Percentiles rank a stretch among this genome's conserved stretches.
phyloP scores from a whole-genome alignment of 2,329 filamentous ascomycete species.

The Pyricularia sp. region DNA sequence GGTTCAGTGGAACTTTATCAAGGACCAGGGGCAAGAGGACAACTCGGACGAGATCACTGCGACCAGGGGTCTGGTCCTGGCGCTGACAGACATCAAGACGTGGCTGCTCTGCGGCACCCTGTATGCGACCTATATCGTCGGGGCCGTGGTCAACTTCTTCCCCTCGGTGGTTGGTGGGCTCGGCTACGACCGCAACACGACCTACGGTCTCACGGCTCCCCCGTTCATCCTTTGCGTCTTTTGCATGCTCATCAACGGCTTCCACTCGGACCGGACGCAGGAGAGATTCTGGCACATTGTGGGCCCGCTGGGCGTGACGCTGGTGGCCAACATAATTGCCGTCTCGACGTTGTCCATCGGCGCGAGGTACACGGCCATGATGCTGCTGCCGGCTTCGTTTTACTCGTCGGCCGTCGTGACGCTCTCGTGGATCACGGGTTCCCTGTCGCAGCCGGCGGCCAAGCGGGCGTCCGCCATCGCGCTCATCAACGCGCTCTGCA shows the following conservation, averaged over 20 bases:
- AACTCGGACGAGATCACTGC: constrained; percentile 17
- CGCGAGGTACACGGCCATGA: constrained; percentile 21
- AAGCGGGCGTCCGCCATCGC: constrained; percentile 19
- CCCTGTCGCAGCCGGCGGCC: constrained; percentile 14
- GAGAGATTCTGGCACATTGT: constrained; percentile 18
- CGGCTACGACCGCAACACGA: constrained; percentile 27
- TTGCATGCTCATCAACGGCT: constrained; percentile 21
- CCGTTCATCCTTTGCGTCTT: constrained; percentile 21
- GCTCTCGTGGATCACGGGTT: constrained; percentile 19
- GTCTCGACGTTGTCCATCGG: constrained; percentile 17
- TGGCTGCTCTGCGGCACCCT: constrained; percentile 25
- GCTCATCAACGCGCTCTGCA: constrained; percentile 18
- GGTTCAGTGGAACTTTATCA: constrained; percentile 14
- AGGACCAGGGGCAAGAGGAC: constrained; percentile 14
- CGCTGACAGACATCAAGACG: constrained; percentile 22
- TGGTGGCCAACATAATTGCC: constrained; percentile 20
- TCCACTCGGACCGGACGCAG: constrained; percentile 18
- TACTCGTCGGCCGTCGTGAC: constrained; percentile 17
- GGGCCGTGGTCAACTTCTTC: constrained; percentile 19
- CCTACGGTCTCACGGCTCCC: constrained; percentile 14
- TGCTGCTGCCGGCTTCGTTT: constrained; percentile 19
- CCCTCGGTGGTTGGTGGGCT: constrained; percentile 30
- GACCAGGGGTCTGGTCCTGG: constrained; percentile 19
- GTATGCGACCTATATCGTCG: constrained; percentile 19
- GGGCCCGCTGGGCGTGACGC: constrained; percentile 15